Evolutionary conservation across 495 filamentous ascomycete species (phyloP), one percentile per base, ranked within the genome.

Genomic region (Aspergillus coremiiformis): DNA sequence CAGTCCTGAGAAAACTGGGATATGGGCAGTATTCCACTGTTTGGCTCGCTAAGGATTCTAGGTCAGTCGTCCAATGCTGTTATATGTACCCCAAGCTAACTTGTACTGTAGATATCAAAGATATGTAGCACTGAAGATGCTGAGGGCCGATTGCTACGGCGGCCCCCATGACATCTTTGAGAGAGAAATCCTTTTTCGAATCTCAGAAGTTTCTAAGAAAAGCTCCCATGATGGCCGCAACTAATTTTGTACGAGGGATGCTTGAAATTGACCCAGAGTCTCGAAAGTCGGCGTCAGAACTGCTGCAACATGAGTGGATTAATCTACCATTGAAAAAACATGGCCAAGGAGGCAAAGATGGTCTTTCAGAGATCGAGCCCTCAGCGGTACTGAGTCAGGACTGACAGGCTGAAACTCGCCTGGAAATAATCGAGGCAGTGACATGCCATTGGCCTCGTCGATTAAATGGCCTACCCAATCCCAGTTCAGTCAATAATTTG

Each of bases 1-100:
- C 83, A 1, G 80, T 94, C 27, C 80, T 91, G 55, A 81, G 87
- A 58, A 94, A 94, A 74, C 77, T 94, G 21, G 89, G 89, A n/a
- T 92, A 87, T 85, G 88, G 89, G 49, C 85, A 90, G 59, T 92
- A 92, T 70, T 90, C 86, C 9, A 93, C 89, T 5, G 88, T 93
- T 33, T 94, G 89, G 89, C 72, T 94, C 30, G 70, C 66, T 15
- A 63, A 41, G 26, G 68, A 74, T 56, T 44, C 57, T 19, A 58
- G 47, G 71, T 72, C 47, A 54, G 52, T 48, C 47, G 12, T 51
- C 23, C 22, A 39, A 35, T 12, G 43, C 26, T 45, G 37, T 47
- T n/a, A n/a, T n/a, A n/a, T 24, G 21, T 26, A 23, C 39, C 42
- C 24, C 26, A n/a, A 42, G 21, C 45, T 52, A 48, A 53, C 35